These are phyloP conservation scores for Microdochium nivale DNA, from an alignment of 2,329 filamentous ascomycete genomes.

Conservation along the genomic window DNA sequence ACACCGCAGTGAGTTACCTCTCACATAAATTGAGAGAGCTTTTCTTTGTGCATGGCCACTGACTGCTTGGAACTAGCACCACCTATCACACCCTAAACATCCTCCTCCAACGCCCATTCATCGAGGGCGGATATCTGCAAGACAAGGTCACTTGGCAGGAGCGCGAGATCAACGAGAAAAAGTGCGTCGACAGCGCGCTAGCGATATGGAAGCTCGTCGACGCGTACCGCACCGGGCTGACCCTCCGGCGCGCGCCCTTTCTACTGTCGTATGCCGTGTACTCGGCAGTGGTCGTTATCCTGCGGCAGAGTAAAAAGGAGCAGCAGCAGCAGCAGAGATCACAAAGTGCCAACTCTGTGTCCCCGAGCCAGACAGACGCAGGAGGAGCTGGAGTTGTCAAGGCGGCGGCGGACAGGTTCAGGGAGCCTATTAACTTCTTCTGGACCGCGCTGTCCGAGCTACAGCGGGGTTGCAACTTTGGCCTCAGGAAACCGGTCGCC, in stretches of 20 bases:
- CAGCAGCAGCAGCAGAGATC: background rate
- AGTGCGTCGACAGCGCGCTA: conserved; percentile 19
- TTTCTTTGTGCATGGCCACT: no score
- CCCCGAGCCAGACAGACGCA: background rate
- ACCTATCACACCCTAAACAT: conserved; percentile 33
- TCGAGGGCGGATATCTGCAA: conserved; percentile 9
- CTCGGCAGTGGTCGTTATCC: conserved; percentile 18
- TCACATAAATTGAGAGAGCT: background rate
- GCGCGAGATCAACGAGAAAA: conserved; percentile 18
- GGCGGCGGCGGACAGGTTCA: conserved; percentile 19
- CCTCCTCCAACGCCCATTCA: conserved; percentile 33
- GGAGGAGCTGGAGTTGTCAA: conserved; percentile 5
- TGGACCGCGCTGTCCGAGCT: conserved; percentile 25
- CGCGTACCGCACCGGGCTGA: conserved; percentile 27
- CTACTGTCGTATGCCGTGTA: conserved; percentile 32
- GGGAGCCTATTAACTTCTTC: conserved; percentile 25
- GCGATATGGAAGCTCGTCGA: conserved; percentile 27
- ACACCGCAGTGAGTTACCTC: background rate
- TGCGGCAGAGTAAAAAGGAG: background rate
- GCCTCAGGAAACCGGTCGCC: conserved; percentile 23
- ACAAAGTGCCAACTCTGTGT: background rate
- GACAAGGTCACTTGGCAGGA: conserved; percentile 16
- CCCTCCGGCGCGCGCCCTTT: conserved; percentile 29
- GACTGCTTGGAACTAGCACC: conserved; percentile 8
- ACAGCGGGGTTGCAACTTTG: conserved; percentile 25